Conservation (phyloP, 1,284 basidiomycete genomes). For the Pseudozyma pruni region DNA sequence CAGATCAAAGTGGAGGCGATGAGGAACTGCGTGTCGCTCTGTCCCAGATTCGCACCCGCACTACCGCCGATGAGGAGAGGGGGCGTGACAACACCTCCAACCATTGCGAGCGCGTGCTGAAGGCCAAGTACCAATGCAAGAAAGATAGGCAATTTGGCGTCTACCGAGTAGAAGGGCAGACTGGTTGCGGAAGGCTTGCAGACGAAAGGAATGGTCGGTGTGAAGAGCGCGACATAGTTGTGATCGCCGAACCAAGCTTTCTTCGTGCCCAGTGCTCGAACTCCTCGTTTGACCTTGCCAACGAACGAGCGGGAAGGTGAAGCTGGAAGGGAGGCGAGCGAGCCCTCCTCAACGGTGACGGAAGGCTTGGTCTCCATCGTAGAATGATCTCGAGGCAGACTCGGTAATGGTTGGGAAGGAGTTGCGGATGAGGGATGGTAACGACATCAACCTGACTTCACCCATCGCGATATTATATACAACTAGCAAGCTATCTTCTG, state of each 20-base stretch:
- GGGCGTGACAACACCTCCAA: slow-evolving; percentile 35
- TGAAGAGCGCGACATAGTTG: slow-evolving; percentile 30
- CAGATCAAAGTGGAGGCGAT: slow-evolving; percentile 40
- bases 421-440: background rate
- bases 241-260: slow-evolving; percentile 40
- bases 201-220: slow-evolving; percentile 26
- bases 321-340: slow-evolving; percentile 20
- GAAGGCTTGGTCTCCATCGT: slow-evolving; percentile 21
- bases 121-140: slow-evolving; percentile 14
- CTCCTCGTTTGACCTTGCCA: slow-evolving; percentile 16
- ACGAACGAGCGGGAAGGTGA: slow-evolving; percentile 16
- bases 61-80: slow-evolving; percentile 25
- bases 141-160: slow-evolving; percentile 24
- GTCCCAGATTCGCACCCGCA: slow-evolving; percentile 19
- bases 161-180: slow-evolving; percentile 34
- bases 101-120: slow-evolving; percentile 30
- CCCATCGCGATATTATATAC: no score
- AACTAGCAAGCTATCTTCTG: no score
- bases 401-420: no score
- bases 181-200: slow-evolving; percentile 5
- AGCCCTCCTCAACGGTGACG: slow-evolving; percentile 20
- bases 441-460: no score
- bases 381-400: background rate
- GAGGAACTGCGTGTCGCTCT: slow-evolving; percentile 27
- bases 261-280: slow-evolving; percentile 14